phyloP scores from a whole-genome alignment of 805 yeast genomes.

The Ogataea siamensis region DNA sequence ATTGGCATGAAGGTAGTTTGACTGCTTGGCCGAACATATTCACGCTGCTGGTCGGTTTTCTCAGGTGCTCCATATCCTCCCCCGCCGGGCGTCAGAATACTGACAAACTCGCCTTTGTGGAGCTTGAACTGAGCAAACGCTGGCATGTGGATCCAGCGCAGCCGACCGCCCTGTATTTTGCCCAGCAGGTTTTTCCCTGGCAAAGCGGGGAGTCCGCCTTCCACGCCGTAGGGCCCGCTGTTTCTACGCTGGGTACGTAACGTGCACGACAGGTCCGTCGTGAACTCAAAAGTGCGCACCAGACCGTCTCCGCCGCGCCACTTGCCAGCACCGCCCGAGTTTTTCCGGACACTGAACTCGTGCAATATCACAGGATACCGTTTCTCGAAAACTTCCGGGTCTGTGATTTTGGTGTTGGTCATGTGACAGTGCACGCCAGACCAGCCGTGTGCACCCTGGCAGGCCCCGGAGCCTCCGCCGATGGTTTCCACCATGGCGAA shows the following conservation, averaged over 20 bases:
- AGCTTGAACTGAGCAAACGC: conserved; percentile 40
- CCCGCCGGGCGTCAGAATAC: conserved; percentile 43
- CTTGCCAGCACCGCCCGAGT: conserved; percentile 49
- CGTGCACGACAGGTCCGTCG: conserved; percentile 40
- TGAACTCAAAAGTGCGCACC: conserved; percentile 45
- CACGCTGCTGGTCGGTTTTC: no score
- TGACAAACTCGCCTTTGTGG: conserved; percentile 38
- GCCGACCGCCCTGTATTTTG: conserved; percentile 29
- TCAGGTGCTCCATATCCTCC: conserved; percentile 45
- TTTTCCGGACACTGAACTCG: conserved; percentile 42
- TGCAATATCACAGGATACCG: conserved; percentile 49
- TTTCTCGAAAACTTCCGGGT: conserved; percentile 50
- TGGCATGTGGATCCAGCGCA: conserved; percentile 36
- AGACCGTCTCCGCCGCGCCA: conserved; percentile 52
- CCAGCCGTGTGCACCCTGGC: conserved; percentile 34
- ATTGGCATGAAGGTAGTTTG: conserved; percentile 15
- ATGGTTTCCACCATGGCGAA: conserved; percentile 44
- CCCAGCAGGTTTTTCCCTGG: conserved; percentile 43
- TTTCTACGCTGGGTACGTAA: conserved; percentile 52
- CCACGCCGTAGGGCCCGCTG: conserved; percentile 51
- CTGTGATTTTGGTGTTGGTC: conserved; percentile 55
- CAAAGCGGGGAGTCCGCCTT: conserved; percentile 50
- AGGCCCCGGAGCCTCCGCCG: conserved; percentile 56
- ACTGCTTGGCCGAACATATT: conserved; percentile 18
- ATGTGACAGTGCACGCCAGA: conserved; percentile 52